Base-by-base conservation (phyloP, 768 basidiomycete genomes). In the Termitomyces sp. region DNA sequence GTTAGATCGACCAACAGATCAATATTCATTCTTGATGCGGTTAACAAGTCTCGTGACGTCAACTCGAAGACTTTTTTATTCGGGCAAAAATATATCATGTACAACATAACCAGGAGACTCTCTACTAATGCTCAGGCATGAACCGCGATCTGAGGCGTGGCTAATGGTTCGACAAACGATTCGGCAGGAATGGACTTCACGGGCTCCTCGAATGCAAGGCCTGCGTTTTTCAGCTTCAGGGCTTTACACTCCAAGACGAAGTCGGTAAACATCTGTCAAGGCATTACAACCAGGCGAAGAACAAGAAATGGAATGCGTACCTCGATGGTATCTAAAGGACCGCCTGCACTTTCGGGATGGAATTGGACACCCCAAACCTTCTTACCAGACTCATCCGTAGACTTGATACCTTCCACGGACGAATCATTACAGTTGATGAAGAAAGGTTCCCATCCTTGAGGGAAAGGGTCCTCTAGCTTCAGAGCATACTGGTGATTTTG, bases 371-470 rank as follows among this genome's bases (percentile, higher is more conserved):
- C 97, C 93, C 94, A 98, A 29, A 98, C 81, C 59, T 85, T 87
- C 75, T 88, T 93, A 51, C 94, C 94, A 22, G 93, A 94, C 10
- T 86, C 89, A 0, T 75, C 66, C 2, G 97, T 97, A 16, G 94
- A 95, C 73, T 94, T 98, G 80, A 98, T 97, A 36, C 97, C 97
- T 68, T 98, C 97, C 15, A 98, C 94, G 1, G 94, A 97, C 15
- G 96, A 98, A 73, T 98, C 96, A 66, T 98, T 98, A 74, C 94
- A 97, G 74, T 98, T 99, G 77, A 98, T 96, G 79, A 99, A 99
- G 82, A 96, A 98, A 0, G 96, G 96, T 63, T 96, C 94, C 94
- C 94, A 99, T 16, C 94, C 97, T 54, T 80, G 76, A 25, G 97
- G 97, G 90, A 98, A 97, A 3, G 94, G 90, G 66, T 98, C 96